phyloP scores from a whole-genome alignment of 108 stramenopile species.

The Chaetoceros tenuissimus region DNA sequence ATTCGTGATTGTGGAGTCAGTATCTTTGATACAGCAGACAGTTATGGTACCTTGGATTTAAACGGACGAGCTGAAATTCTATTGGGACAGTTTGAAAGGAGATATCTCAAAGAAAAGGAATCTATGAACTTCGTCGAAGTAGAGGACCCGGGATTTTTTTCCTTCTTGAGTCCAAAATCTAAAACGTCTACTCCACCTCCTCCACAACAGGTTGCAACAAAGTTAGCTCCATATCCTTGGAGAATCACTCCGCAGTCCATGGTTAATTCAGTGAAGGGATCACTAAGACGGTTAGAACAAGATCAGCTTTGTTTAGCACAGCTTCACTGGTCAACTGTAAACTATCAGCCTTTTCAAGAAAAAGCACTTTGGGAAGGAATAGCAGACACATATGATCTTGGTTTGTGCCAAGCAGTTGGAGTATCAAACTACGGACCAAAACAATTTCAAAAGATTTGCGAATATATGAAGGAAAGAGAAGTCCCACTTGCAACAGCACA shows the following conservation, averaged over 20 bases:
- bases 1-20: slow-evolving; percentile 67
- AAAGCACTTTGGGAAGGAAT: slow-evolving; percentile 75
- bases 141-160: slow-evolving; percentile 10
- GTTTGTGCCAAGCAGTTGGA: slow-evolving; percentile 71
- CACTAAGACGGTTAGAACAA: slow-evolving; percentile 58
- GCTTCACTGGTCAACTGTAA: slow-evolving; percentile 77
- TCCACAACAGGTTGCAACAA: slow-evolving; percentile 75
- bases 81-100: slow-evolving; percentile 67
- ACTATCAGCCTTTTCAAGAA: slow-evolving; percentile 78
- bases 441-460: slow-evolving; percentile 48
- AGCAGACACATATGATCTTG: slow-evolving; percentile 66
- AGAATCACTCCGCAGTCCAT: slow-evolving; percentile 51
- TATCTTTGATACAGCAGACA: slow-evolving; percentile 81
- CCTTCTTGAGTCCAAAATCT: not conserved
- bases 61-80: slow-evolving; percentile 78
- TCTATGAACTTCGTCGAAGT: slow-evolving; percentile 7
- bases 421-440: slow-evolving; percentile 72
- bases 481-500: slow-evolving; percentile 77
- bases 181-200: slow-evolving; percentile 6
- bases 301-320: slow-evolving; percentile 70
- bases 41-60: slow-evolving; percentile 74
- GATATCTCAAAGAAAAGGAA: slow-evolving; percentile 24
- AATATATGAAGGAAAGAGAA: slow-evolving; percentile 44
- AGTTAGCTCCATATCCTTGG: slow-evolving; percentile 86
- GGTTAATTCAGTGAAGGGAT: slow-evolving; percentile 55